Evolutionary conservation across 176 grass and related monocot species (phyloP).

Genomic region (Sorghum bicolor): Sorghum_bicolor_NCBIv3 NC_012875.2:54168001-54168500

Average conservation of each 20-base stretch:
- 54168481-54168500: constrained; percentile 10
- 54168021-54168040: constrained; percentile 30
- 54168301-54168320: constrained; percentile 57
- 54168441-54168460: background rate
- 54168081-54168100: accelerated
- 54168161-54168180: constrained; percentile 91
- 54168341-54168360: constrained; percentile 89
- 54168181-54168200: constrained; percentile 64
- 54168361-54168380: constrained; percentile 38
- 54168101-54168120: background rate
- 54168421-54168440: constrained; percentile 30
- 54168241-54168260: constrained; percentile 59
- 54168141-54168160: background rate
- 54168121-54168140: background rate
- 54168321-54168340: constrained; percentile 96
- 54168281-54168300: constrained; percentile 60
- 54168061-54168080: constrained; percentile 33
- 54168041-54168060: constrained; percentile 55
- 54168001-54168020: constrained; percentile 44
- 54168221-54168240: constrained; percentile 87
- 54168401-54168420: background rate
- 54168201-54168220: constrained; percentile 73
- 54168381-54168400: constrained; percentile 28
- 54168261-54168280: constrained; percentile 85
- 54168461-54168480: constrained; percentile 24